Conservation (phyloP, 352 stramenopile genomes). For the Globisporangium cylindrosporum region DNA sequence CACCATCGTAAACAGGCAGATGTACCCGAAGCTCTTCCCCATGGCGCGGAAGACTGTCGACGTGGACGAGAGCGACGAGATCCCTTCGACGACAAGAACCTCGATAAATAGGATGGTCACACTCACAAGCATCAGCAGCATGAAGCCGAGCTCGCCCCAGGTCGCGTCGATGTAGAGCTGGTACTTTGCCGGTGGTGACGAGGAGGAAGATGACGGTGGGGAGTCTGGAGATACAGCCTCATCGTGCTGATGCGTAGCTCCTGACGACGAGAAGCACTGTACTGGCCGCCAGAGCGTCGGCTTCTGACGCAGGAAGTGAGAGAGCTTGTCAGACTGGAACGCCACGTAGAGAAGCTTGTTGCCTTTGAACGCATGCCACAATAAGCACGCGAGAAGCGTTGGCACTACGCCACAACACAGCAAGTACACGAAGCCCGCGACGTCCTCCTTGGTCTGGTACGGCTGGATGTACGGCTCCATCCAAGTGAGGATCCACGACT, state of each 20-base stretch:
- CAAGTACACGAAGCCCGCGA: slow-evolving; percentile 26
- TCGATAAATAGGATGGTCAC: slow-evolving; percentile 27
- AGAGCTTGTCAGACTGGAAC: background rate
- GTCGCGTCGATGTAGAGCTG: slow-evolving; percentile 25
- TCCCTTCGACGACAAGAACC: slow-evolving; percentile 7
- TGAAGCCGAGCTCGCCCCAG: slow-evolving; percentile 23
- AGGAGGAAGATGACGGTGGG: background rate
- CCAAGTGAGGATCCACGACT: slow-evolving; percentile 16
- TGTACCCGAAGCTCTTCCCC: slow-evolving; percentile 28
- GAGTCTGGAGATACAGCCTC: background rate
- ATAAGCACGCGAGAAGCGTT: slow-evolving; percentile 5
- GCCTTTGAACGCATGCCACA: slow-evolving; percentile 20
- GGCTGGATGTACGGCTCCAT: slow-evolving; percentile 20
- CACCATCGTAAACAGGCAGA: slow-evolving; percentile 25
- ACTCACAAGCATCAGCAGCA: slow-evolving; percentile 15
- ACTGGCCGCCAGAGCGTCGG: slow-evolving; percentile 12
- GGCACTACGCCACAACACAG: slow-evolving; percentile 20
- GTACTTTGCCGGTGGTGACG: background rate
- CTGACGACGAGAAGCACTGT: background rate
- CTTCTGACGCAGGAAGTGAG: slow-evolving; percentile 22
- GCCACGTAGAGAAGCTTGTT: slow-evolving; percentile 7
- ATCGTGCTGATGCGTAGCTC: background rate
- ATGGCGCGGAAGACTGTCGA: slow-evolving; percentile 18
- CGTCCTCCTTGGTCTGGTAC: slow-evolving; percentile 18
- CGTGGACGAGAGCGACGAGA: slow-evolving; percentile 12